Base-by-base conservation (phyloP, 164 flowering plant genomes). In the Magnolia kwangsiensis region DNA sequence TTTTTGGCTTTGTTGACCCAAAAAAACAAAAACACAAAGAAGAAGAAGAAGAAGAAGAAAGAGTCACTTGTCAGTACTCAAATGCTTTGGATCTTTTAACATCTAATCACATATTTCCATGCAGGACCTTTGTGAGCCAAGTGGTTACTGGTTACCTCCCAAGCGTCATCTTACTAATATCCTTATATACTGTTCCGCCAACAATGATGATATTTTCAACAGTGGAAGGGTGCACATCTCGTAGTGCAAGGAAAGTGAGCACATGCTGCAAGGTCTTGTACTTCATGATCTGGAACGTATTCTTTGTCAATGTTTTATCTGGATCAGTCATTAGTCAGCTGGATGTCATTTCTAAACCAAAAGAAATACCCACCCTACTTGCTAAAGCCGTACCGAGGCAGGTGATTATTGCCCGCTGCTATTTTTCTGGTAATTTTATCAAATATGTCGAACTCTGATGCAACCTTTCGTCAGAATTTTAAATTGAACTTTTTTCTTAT, bases 131-230 rank as follows among this genome's bases (percentile, higher is more conserved):
- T 71, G 63, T 89, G 49, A 84, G 51, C 51, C 91, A 90, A 81
- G 71, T 96, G 85, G 90, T 89, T 24, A 92, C 97, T 4, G 99
- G 99, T 49, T 96, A 96, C 76, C 86, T 96, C 67, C 99, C 99
- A 24, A 96, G 99, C 88, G 96, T 92, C 18, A 80, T 96, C 58
- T 80, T 96, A 78, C 85, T 86, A 76, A 51, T 92, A 67, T 90
- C 86, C 83, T 67, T 92, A 7, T 90, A 80, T 73, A 74, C 74
- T 69, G 96, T 89, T 78, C 97, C 97, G 61, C 99, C 99, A 67
- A 50, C 81, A 19, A 96, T 96, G 99, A 88, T 91, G 89, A 75
- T 91, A 11, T 88, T 96, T 79, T 90, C 99, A 51, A 83, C 90
- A 18, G 59, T 91, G 50, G 97, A 94, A 88, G 99, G 99, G 18